These are phyloP conservation scores for Saccharomycopsis lassenensis DNA, from an alignment of 805 yeast genomes.

Conservation along the genomic window DNA sequence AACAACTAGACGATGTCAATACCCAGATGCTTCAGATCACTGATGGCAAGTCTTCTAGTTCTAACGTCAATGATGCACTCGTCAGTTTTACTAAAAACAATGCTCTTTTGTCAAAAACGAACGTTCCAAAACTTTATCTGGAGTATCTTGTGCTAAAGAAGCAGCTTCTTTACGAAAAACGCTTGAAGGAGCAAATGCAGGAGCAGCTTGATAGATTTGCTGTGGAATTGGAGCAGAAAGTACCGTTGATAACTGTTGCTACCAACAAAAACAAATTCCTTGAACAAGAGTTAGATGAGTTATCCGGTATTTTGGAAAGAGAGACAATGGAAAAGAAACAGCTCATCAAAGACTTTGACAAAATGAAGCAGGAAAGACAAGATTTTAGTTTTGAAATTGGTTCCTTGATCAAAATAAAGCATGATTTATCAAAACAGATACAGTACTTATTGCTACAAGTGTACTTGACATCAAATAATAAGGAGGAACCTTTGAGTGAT, in stretches of 20 bases:
- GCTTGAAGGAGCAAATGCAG: slow-evolving; percentile 61
- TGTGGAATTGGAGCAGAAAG: slow-evolving; percentile 63
- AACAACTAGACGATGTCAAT: not conserved
- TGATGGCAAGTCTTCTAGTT: not conserved
- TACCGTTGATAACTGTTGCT: slow-evolving; percentile 64
- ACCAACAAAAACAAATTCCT: slow-evolving; percentile 45
- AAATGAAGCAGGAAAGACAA: slow-evolving; percentile 23
- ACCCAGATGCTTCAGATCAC: too few relatives aligned
- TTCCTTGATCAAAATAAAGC: slow-evolving; percentile 43
- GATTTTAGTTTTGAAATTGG: slow-evolving; percentile 38
- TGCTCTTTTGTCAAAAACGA: too few relatives aligned
- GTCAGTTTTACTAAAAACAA: slow-evolving; percentile 30
- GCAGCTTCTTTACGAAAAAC: slow-evolving; percentile 56
- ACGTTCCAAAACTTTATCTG: slow-evolving; percentile 50
- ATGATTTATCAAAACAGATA: slow-evolving; percentile 77
- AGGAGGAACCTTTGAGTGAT: slow-evolving; percentile 40
- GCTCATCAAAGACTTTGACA: slow-evolving; percentile 24
- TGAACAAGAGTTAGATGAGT: slow-evolving; percentile 43
- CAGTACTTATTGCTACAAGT: slow-evolving; percentile 61
- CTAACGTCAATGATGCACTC: not conserved
- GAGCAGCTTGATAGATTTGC: slow-evolving; percentile 61
- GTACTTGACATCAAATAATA: slow-evolving; percentile 29
- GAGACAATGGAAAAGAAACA: slow-evolving; percentile 40
- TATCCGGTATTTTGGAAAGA: slow-evolving; percentile 45
- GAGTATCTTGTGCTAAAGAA: slow-evolving; percentile 56